Percentiles rank a stretch among this genome's conserved stretches.
Evolutionary conservation across 805 yeast species (phyloP).

Genomic region (Sugiyamaella boreocaroliniensis): DNA sequence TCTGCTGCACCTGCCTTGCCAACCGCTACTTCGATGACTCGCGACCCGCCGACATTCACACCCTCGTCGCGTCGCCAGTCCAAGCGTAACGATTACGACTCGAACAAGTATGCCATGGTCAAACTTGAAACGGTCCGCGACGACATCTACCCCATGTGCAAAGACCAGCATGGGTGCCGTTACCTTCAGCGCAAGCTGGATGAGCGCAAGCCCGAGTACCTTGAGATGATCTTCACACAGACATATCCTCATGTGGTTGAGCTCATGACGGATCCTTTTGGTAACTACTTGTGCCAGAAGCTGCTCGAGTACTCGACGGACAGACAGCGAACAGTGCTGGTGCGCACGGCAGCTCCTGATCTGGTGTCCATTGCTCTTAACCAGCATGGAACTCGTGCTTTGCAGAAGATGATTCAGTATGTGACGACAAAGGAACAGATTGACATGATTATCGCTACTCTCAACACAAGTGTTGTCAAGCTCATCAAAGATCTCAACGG

Average conservation of each 20-base stretch:
- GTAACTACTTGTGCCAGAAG: constrained; percentile 92
- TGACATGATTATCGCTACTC: constrained; percentile 49
- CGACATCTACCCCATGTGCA: constrained; percentile 76
- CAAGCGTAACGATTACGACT: constrained; percentile 3
- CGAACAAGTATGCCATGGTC: constrained; percentile 27
- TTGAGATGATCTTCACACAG: constrained; percentile 64
- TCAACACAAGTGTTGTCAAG: constrained; percentile 65
- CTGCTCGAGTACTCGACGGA: constrained; percentile 67
- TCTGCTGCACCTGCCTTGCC: neutral
- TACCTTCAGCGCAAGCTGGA: constrained; percentile 85
- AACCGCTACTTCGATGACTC: neutral
- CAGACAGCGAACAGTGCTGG: constrained; percentile 63
- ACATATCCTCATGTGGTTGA: constrained; percentile 72
- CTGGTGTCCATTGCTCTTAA: constrained; percentile 77
- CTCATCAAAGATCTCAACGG: constrained; percentile 89
- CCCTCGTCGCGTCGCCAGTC: neutral
- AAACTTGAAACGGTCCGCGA: constrained; percentile 43
- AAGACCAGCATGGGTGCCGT: constrained; percentile 95
- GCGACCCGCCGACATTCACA: neutral
- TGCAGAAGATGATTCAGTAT: constrained; percentile 87
- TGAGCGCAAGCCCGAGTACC: constrained; percentile 29
- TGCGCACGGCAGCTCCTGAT: constrained; percentile 64
- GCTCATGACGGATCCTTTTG: constrained; percentile 84
- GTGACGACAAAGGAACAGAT: constrained; percentile 67
- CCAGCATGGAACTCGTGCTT: constrained; percentile 94